Base-by-base conservation (phyloP, 2,329 filamentous ascomycete species). In the Paecilomyces formosus region DNA sequence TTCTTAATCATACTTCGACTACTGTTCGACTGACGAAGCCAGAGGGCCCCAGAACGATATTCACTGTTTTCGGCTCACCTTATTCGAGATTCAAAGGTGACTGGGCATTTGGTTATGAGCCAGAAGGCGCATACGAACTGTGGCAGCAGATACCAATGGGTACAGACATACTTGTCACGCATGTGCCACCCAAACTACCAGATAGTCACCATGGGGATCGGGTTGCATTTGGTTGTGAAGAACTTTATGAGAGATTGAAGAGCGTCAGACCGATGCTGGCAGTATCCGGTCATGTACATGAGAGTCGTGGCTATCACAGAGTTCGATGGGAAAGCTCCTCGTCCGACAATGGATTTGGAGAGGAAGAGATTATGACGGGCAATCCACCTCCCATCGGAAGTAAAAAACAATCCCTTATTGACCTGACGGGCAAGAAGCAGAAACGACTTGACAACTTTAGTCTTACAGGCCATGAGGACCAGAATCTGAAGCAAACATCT, bases 271-370 rank as follows among this genome's bases (percentile, higher is more conserved):
- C 83, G 26, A 68, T 72, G 62, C 68, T 86, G 60, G 76, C 77
- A 61, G 71, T 86, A 57, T 85, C 79, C 66, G 84, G 83, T n/a
- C 83, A 86, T 72, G 79, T 84, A 39, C 83, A 85, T 70, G 78
- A 81, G 65, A 79, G 76, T 50, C 72, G 83, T 66, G 83, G 83
- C 30, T 82, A 77, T 54, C 75, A 81, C 64, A 72, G 79, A 30
- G 73, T 85, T 28, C 68, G 68, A 51, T 85, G 83, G 82, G 70
- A 66, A 57, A 55, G 24, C 35, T 35, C 58, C 26, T 33, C 57
- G 12, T 51, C 18, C 35, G 31, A 54, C 31, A 53, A 51, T 33
- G 54, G 57, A 50, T 39, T 12, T 13, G 45, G 55, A 13, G 55
- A 61, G 30, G 61, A 66, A 33, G 35, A 58, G 54, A 57, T 65